Base-by-base conservation (phyloP, 202 grass and related monocot genomes). In the Schoenoplectus triqueter region DNA sequence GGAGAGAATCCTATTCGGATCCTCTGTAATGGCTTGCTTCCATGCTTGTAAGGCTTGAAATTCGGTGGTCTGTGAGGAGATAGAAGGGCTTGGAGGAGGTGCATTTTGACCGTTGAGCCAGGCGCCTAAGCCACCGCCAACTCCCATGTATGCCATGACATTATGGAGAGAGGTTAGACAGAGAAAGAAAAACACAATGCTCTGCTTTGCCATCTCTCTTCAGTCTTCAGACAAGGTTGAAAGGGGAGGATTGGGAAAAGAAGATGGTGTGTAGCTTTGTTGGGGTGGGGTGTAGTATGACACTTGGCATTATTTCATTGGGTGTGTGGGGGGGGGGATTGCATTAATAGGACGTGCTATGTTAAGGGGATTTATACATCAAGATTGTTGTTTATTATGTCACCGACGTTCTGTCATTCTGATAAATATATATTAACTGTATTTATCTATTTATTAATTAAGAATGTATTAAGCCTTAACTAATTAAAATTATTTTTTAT, bases 11-110 rank as follows among this genome's bases (percentile, higher is more conserved):
- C 89, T 87, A 10, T 45, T 75, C 17, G 91, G 91, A 70, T 97
- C 95, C 4, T 93, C 91, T 1, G 87, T 90, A 17, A 97, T 80
- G 65, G 95, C 95, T 2, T 56, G 73, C 73, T 93, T 97, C 85
- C 94, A 86, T 50, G 89, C 88, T 61, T 97, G 95, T 65, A 97
- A 84, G 69, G 92, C 91, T 68, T 69, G 22, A 87, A 85, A 97
- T 68, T 97, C 95, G 17, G 64, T 66, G 55, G 69, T 80, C 42
- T 49, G 61, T 10, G 76, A 7, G 4, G 65, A 7, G 31, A 41
- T 3, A 0, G 17, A 1, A 55, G 84, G 15, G 50, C 20, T 84
- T 11, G 91, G 55, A 0, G 86, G 50, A 10, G 73, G 87, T 1
- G 56, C 7, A 83, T 44, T n/a, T 70, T 84, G 45, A 6, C 86